Evolutionary conservation across 495 filamentous ascomycete genomes (phyloP), one percentile per base, ranked within the genome.

Genomic region (Trichocladium antarcticum): DNA sequence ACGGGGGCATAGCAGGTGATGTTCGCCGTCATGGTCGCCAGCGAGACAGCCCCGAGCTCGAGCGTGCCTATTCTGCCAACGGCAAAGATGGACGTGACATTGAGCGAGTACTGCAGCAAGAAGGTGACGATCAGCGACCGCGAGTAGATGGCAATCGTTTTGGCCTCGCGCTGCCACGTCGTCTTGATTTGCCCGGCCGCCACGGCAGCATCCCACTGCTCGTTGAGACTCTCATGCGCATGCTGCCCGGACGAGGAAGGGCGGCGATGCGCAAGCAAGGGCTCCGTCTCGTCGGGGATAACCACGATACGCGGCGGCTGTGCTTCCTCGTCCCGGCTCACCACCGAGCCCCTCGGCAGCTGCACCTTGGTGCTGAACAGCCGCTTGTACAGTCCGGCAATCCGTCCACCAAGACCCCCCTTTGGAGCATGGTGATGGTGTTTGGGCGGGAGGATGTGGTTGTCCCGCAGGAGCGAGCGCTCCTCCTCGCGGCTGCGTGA

Each of bases 161-260:
- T 82, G 6, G 81, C 76, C 69, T 95, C 88, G 49, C 87, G 78
- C 59, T 80, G 79, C 85, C 87, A 94, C 2, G 87, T 88, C 5
- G 89, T 95, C 44, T 83, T 78, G 53, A 94, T 89, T 51, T 74
- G 69, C 1, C 85, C 87, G 2, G 79, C 75, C 0, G 75, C 71
- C 14, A 92, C 85, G 2, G 87, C 87, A 34, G 84, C 83, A 44
- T 88, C 83, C 87, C 87, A 95, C 66, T 84, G 82, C 38, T 74
- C 61, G 53, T 75, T 66, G 32, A 74, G 47, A 24, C 67, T 59
- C 34, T 70, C 72, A 28, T 57, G 51, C 21, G 42, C 58, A 6
- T 57, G 42, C 28, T 55, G 49, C 7, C 50, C 42, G 8, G 49
- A n/a, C 6, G 34, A 47, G 16, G 43, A 15, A 15, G 42, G 41